Conservation (phyloP, 1,139 yeast genomes). For the Yarrowia galli region DNA sequence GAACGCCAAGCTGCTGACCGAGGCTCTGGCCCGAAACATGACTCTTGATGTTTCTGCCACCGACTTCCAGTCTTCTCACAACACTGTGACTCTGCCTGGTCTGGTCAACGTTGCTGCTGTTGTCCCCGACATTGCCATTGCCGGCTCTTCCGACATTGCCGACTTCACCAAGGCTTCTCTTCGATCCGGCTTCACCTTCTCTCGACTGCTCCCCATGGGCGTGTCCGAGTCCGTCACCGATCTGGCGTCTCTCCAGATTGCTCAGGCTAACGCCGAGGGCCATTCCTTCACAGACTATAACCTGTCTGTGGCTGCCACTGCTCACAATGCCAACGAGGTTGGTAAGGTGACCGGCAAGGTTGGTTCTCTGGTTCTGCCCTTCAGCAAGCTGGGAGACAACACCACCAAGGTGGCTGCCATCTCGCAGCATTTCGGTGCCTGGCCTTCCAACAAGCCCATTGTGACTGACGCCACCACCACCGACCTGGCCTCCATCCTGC, state of each 20-base stretch:
- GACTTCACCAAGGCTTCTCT: slow-evolving; percentile 73
- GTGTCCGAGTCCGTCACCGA: slow-evolving; percentile 70
- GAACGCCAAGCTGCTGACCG: slow-evolving; percentile 93
- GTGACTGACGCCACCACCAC: slow-evolving; percentile 93
- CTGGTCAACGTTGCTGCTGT: slow-evolving; percentile 82
- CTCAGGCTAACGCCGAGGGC: slow-evolving; percentile 57
- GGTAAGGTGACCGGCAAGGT: slow-evolving; percentile 70
- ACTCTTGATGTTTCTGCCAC: slow-evolving; percentile 72
- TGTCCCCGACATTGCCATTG: slow-evolving; percentile 65
- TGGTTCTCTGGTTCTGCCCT: slow-evolving; percentile 82
- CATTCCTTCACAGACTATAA: slow-evolving; percentile 81
- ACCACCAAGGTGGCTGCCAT: slow-evolving; percentile 73
- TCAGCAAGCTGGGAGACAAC: slow-evolving; percentile 70
- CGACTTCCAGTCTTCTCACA: slow-evolving; percentile 92
- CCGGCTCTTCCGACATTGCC: slow-evolving; percentile 62
- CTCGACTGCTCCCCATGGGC: slow-evolving; percentile 79
- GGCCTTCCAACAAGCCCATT: slow-evolving; percentile 88
- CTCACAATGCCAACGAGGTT: slow-evolving; percentile 67
- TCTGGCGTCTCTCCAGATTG: slow-evolving; percentile 67
- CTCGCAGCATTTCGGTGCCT: slow-evolving; percentile 77
- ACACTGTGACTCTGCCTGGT: slow-evolving; percentile 84
- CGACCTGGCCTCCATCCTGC: slow-evolving; percentile 86
- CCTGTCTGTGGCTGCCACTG: slow-evolving; percentile 82
- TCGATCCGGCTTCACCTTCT: slow-evolving; percentile 88
- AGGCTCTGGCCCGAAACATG: slow-evolving; percentile 80